Base-by-base conservation (phyloP, 1,139 yeast species). In the Candida tetrigidarum region DNA sequence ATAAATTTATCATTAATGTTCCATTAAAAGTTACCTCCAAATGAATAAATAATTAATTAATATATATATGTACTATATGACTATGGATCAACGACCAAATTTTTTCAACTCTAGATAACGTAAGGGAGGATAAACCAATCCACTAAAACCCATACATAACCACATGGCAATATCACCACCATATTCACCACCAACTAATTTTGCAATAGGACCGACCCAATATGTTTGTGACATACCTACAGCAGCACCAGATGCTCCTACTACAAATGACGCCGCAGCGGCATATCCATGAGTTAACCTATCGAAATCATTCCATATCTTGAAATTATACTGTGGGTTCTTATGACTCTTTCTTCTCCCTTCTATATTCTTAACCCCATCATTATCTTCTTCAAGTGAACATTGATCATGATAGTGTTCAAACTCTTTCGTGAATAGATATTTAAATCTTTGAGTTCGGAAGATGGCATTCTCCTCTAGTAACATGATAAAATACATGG, bases 161-260 rank as follows among this genome's bases (percentile, higher is more conserved):
- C 93, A 87, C 80, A 86, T 83, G 29, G 95, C 97, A 38, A 91
- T 65, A 58, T 87, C 96, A 19, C 90, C 91, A 34, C 92, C 92
- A 44, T 59, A 62, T 14, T 66, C 75, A 1, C 74, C 74, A 5
- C 91, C 61, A 2, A 59, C 64, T 6, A 91, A 90, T 43, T 64
- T 64, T 5, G 93, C 91, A 32, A 86, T 57, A 0, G 90, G 90
- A 0, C 95, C 96, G 14, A 79, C 72, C 76, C 84, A 87, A 61
- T 86, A 87, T 1, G 81, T 84, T 58, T 86, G 96, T 18, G 86
- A 76, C 96, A 86, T 86, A 5, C 93, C 93, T n/a, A 86, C 68
- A 3, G 84, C 87, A 1, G 88, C 92, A 25, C 93, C 95, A 1
- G 79, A 83, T 10, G 84, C 83, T 33, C 95, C 95, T 43, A 77